Conservation (phyloP, 768 basidiomycete species). For the Paxillus rubicundulus region DNA sequence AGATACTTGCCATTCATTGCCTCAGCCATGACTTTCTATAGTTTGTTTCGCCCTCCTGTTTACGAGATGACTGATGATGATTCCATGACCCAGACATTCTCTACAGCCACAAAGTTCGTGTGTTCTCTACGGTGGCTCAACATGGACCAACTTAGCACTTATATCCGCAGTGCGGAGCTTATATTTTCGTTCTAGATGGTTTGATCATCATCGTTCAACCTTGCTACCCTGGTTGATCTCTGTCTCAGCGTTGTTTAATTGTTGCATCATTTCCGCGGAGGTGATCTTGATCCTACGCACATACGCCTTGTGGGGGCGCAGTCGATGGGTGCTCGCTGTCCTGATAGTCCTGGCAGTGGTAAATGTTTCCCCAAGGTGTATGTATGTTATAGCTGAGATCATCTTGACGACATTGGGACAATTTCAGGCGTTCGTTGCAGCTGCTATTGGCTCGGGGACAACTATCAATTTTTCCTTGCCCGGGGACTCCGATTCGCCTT, state of each 20-base stretch:
- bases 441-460: constrained; percentile 5
- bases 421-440: constrained; percentile 16
- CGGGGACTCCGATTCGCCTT: constrained; percentile 14
- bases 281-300: constrained; percentile 27
- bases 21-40: constrained; percentile 16
- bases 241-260: constrained; percentile 10
- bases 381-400: background rate
- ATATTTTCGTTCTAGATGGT: constrained; percentile 20
- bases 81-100: constrained; percentile 7
- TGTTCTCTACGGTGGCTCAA: background rate
- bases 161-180: constrained; percentile 17
- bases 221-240: background rate
- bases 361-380: background rate
- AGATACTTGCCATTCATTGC: constrained; percentile 28
- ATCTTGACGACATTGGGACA: background rate
- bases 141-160: background rate
- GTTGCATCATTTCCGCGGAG: constrained; percentile 14
- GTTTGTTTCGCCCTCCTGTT: constrained; percentile 5
- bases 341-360: constrained; percentile 19
- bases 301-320: constrained; percentile 25
- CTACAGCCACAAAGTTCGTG: constrained; percentile 1
- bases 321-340: constrained; percentile 10
- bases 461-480: constrained; percentile 12
- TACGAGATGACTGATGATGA: background rate
- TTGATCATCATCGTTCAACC: background rate